Percentiles rank a stretch among this genome's conserved stretches.
Conservation (phyloP, 768 basidiomycete species). For the Lactarius akahatsu region DNA sequence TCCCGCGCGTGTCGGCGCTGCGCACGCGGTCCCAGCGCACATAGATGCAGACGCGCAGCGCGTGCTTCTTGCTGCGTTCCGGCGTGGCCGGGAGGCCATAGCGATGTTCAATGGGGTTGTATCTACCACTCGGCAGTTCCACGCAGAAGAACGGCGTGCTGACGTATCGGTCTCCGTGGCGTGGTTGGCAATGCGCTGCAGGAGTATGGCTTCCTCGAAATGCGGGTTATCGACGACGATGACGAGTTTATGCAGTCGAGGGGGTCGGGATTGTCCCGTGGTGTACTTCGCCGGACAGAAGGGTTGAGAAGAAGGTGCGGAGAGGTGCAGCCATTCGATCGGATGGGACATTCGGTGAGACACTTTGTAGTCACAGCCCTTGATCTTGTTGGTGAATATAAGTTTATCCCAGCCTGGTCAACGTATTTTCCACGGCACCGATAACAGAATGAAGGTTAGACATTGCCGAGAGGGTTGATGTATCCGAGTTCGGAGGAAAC, state of each 20-base stretch:
- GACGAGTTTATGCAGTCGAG: constrained; percentile 33
- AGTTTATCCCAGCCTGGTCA: too few relatives aligned
- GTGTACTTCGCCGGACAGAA: constrained; percentile 42
- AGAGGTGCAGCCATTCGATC: constrained; percentile 41
- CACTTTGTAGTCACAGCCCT: constrained; percentile 26
- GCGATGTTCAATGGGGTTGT: constrained; percentile 42
- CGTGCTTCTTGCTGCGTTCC: too few relatives aligned
- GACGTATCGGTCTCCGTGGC: constrained; percentile 42
- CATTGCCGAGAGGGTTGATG: too few relatives aligned
- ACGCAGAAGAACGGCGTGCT: constrained; percentile 47
- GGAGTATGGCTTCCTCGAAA: constrained; percentile 34
- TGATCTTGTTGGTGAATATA: too few relatives aligned
- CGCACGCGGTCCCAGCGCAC: too few relatives aligned
- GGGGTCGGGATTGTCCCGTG: constrained; percentile 33
- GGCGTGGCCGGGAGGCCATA: constrained; percentile 32
- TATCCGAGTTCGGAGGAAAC: too few relatives aligned
- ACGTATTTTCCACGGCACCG: too few relatives aligned
- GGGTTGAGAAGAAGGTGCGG: constrained; percentile 25
- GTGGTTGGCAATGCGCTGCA: constrained; percentile 22
- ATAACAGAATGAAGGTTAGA: too few relatives aligned
- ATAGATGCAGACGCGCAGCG: too few relatives aligned
- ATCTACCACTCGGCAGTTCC: constrained; percentile 36
- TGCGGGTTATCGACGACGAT: constrained; percentile 35
- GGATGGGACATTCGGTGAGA: constrained; percentile 27
- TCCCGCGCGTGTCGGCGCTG: too few relatives aligned